phyloP scores from a whole-genome alignment of 805 yeast species.

The Saccharomyces kudriavzevii region DNA sequence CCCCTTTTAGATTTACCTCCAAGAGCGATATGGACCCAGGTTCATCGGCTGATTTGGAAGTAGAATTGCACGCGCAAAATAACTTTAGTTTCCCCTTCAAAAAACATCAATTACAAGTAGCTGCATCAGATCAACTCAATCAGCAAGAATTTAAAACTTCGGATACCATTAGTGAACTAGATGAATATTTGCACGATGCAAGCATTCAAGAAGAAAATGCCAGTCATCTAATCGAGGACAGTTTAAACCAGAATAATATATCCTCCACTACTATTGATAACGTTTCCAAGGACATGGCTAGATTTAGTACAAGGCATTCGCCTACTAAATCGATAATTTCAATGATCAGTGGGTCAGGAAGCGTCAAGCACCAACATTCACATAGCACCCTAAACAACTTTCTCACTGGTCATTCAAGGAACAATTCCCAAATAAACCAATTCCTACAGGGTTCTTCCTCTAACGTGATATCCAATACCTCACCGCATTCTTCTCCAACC shows the following conservation, averaged over 20 bases:
- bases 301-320: conserved; percentile 21
- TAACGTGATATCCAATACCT: conserved; percentile 3
- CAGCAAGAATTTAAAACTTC: not conserved
- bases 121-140: not conserved
- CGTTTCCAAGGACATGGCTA: conserved; percentile 10
- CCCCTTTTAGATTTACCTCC: conserved; percentile 9
- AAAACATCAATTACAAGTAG: not conserved
- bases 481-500: conserved; percentile 25
- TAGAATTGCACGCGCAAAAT: conserved; percentile 4
- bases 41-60: not conserved
- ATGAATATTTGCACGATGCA: conserved; percentile 19
- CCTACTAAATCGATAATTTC: conserved; percentile 30
- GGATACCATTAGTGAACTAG: conserved; percentile 26
- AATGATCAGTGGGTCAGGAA: conserved; percentile 17
- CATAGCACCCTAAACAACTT: conserved; percentile 5
- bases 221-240: conserved; percentile 16
- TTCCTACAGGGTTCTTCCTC: conserved; percentile 2
- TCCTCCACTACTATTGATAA: conserved; percentile 10
- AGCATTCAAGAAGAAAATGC: conserved; percentile 9
- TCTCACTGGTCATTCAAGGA: conserved; percentile 13
- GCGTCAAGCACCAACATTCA: conserved; percentile 14
- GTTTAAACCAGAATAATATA: conserved; percentile 19
- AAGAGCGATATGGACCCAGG: not conserved
- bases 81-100: conserved; percentile 19
- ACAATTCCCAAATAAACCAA: conserved; percentile 17